phyloP scores from a whole-genome alignment of 1,139 yeast genomes.

The Blastobotrys capitulatus region DNA sequence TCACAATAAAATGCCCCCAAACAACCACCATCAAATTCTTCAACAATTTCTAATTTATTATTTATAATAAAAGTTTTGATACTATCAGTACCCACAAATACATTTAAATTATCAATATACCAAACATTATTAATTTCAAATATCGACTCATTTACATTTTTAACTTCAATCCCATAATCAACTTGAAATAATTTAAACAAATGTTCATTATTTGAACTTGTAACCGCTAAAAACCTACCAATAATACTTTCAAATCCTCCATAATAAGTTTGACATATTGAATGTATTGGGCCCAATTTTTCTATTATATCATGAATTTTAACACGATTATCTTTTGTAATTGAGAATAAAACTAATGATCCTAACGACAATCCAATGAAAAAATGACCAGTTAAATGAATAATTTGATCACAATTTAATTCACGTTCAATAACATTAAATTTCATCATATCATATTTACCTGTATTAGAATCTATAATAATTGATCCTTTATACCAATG shows the following conservation, averaged over 20 bases:
- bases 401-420: neutral
- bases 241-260: neutral
- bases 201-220: too few relatives aligned
- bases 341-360: neutral
- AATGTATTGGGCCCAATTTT: neutral
- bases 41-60: too few relatives aligned
- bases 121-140: neutral
- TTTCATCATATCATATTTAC: too few relatives aligned
- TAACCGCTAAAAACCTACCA: neutral
- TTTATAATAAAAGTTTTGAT: too few relatives aligned
- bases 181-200: too few relatives aligned
- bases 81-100: too few relatives aligned
- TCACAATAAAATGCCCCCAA: too few relatives aligned
- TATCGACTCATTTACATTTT: neutral
- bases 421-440: too few relatives aligned
- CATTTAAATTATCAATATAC: neutral
- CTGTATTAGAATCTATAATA: too few relatives aligned
- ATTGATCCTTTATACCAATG: too few relatives aligned
- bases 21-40: too few relatives aligned
- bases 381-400: neutral
- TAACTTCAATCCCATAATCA: too few relatives aligned
- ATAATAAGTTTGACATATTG: neutral
- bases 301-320: neutral
- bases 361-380: neutral
- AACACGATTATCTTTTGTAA: neutral